Evolutionary conservation across 2,329 filamentous ascomycete genomes (phyloP), one percentile per base, ranked within the genome.

Genomic region (Fusarium zealandicum): DNA sequence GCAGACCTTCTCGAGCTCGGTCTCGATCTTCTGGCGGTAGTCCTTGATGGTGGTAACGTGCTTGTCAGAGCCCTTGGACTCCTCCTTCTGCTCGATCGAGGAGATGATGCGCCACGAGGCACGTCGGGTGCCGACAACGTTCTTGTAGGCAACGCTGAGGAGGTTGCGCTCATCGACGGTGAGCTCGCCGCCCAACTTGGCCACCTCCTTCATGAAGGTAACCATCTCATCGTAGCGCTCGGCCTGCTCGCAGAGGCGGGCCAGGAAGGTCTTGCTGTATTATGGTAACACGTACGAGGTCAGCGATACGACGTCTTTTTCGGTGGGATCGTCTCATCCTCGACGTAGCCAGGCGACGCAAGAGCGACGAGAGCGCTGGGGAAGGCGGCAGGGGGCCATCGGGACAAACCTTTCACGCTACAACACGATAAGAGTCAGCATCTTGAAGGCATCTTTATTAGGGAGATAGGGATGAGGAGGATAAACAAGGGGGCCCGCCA

Each of bases 171-270:
- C 95, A 78, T 98, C 93, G 71, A 98, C 93, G 65, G 87, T 89
- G 73, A 93, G 88, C 80, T 93, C 90, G 72, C 85, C 84, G 69
- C 83, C 85, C 69, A 88, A 77, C 82, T 96, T 96, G 80, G 93
- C 93, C 73, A 98, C 93, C 89, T 97, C 92, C 91, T 98, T 98
- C 95, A 98, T 98, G 84, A 93, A 97, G 76, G 88, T 92, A 72
- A 98, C 93, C 93, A 98, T 98, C 83, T 98, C 95, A 93, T 99
- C 93, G 82, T 99, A 99, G 77, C 93, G 93, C 87, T 98, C 95
- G 77, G 95, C 95, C 88, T 99, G 95, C 90, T 98, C 95, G 86
- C 95, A 98, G 77, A 99, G 92, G 83, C 95, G 89, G 80, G 95
- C 95, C 79, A 98, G 92, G 87, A 98, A 98, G 76, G 95, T 98